These are phyloP conservation scores for Lentinula lateritia DNA, from an alignment of 768 basidiomycete genomes.

Conservation along the genomic window DNA sequence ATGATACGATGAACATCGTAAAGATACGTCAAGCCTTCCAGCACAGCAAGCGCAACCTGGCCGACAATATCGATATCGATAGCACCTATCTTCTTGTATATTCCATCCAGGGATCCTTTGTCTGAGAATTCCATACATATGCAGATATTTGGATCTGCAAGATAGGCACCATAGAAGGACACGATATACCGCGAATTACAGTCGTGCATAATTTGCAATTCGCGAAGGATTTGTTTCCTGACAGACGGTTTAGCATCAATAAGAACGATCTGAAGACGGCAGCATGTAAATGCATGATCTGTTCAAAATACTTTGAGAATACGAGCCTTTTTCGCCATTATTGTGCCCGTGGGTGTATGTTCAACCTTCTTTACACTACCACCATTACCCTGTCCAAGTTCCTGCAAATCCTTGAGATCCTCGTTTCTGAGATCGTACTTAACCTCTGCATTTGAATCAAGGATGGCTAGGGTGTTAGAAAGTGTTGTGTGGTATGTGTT, in stretches of 20 bases:
- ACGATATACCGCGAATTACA: constrained; percentile 92
- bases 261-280: constrained; percentile 67
- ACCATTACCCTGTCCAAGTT: constrained; percentile 94
- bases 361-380: constrained; percentile 97
- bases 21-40: constrained; percentile 93
- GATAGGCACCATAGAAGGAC: constrained; percentile 94
- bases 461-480: constrained; percentile 76
- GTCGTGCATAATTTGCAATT: constrained; percentile 98
- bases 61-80: constrained; percentile 92
- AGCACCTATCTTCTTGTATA: constrained; percentile 93
- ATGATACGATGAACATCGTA: constrained; percentile 98
- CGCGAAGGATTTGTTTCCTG: constrained; percentile 94
- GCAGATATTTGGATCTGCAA: constrained; percentile 96
- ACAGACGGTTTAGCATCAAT: constrained; percentile 96
- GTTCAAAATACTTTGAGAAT: background rate
- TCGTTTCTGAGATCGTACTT: constrained; percentile 83
- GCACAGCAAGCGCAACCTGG: constrained; percentile 89
- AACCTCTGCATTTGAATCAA: constrained; percentile 83
- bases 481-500: constrained; percentile 77
- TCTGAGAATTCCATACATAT: constrained; percentile 98
- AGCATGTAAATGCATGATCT: background rate
- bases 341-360: constrained; percentile 82
- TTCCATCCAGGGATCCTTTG: constrained; percentile 88
- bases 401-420: constrained; percentile 85
- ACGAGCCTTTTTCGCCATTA: constrained; percentile 97